Base-by-base conservation (phyloP, 2,329 filamentous ascomycete species). In the Penicillium polonicum region DNA sequence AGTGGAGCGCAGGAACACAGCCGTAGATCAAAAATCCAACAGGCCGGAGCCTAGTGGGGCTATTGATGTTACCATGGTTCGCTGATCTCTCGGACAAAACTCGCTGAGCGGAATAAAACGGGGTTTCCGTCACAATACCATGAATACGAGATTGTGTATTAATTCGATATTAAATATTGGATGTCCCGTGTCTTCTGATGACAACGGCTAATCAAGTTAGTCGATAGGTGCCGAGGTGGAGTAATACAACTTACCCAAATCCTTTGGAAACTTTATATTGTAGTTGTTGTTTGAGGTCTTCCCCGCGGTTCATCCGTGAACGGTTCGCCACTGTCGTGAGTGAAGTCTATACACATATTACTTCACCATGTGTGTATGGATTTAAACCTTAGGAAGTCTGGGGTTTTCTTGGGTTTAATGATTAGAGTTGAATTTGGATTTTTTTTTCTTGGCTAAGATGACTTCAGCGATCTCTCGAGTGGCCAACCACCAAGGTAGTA, bases 1-100 rank as follows among this genome's bases (percentile, higher is more conserved):
- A 21, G 46, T 36, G 45, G 45, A 49, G 45, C 19, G n/a, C 44
- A 46, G 12, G 12, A 5, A 29, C n/a, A 21, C 15, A 27, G n/a
- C 27, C 7, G 44, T 50, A 41, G 45, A 54, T 60, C 55, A 6
- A 9, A 7, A 36, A 48, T 45, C 39, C 39, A 45, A 35, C 48
- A 38, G 52, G 19, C 29, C 29, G 48, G 51, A 39, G 19, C 17
- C 29, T 9, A 39, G 60, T 58, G 60, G 55, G 53, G 44, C 51
- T 15, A 15, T 25, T 15, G 3, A 31, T 19, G 2, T 19, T 38
- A 31, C 52, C 57, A 48, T 53, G 60, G 64, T 56, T 64, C 65
- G 66, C 59, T 42, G 10, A 68, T 66, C 55, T 58, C 62, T 68
- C 66, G 66, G 66, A 1, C 8, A 53, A 68, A 64, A 60, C 61